A percentile compares a stretch with the other conserved stretches of the same genome.
Conservation (phyloP, 306 rosid species). For the Sicyos baderoa region DNA sequence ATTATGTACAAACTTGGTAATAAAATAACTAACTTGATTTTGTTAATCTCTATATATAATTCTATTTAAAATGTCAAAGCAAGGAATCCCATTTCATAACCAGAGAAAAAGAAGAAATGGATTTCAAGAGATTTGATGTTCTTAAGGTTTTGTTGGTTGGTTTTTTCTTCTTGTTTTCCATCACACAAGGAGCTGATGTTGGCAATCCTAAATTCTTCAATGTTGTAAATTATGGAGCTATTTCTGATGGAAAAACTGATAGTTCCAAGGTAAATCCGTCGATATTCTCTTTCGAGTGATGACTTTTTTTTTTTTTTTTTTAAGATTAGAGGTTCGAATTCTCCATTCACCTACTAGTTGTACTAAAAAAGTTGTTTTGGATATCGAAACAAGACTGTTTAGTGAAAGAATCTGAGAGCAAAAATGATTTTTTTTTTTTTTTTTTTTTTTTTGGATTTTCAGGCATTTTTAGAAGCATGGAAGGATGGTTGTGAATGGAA, state of each 20-base stretch:
- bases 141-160: constrained; percentile 1
- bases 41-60: not conserved
- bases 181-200: constrained; percentile 9
- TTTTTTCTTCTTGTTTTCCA: constrained; percentile 20
- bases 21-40: not conserved
- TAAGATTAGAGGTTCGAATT: no score
- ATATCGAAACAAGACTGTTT: not conserved
- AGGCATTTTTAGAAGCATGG: constrained; percentile 40
- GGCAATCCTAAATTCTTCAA: constrained; percentile 19
- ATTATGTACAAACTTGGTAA: not conserved
- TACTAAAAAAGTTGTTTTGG: not conserved
- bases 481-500: constrained; percentile 31
- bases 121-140: not conserved
- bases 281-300: no score
- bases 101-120: constrained; percentile 15
- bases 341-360: not conserved
- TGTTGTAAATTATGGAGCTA: constrained; percentile 29
- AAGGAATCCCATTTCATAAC: not conserved
- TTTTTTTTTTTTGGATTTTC: not conserved
- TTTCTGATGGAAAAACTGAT: constrained; percentile 24
- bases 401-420: no score
- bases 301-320: no score
- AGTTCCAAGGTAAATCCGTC: constrained; percentile 22
- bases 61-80: not conserved
- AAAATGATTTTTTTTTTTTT: no score